Evolutionary conservation across 2,329 filamentous ascomycete species (phyloP), one percentile per base, ranked within the genome.

Genomic region (Zarea fungicola): DNA sequence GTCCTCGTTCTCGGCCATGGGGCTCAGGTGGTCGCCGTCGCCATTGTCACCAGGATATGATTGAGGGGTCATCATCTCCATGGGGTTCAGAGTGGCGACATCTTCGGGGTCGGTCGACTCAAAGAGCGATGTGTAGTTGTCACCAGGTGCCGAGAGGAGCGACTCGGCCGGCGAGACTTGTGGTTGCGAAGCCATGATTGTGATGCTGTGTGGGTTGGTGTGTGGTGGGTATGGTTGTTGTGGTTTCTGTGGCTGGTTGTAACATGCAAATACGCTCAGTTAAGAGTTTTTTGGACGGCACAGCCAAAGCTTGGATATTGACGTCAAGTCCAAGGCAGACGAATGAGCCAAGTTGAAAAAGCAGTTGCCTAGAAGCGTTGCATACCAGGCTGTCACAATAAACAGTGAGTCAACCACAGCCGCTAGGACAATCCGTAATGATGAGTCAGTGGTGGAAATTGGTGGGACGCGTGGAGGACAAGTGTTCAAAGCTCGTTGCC

Each of bases 91-190:
- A 2, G 71, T 54, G 23, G 57, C 49, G 9, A 58, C 39, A 11
- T 62, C 54, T 9, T 63, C 55, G 10, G 67, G 57, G 18, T 65
- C 60, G 3, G 64, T 60, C 9, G 49, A 47, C 28, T 58, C 58
- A 59, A 80, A 78, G 25, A 80, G 68, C 3, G 76, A 72, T 11
- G 75, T 62, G 59, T 72, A 75, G 54, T 66, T 63, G 51, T 78
- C 73, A 53, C 71, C 68, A 3, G 76, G 73, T 1, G 70, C 65
- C 3, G 77, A 79, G 31, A 79, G 61, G 37, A 78, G 68, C 5
- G 76, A 79, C 62, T 80, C 77, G 61, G 73, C 65, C 3, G 76
- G 76, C 34, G 76, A 80, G 51, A 68, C 59, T 67, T 54, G 48
- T 60, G 48, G 25, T 49, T 55, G 37, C 14, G 26, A 8, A 18